Evolutionary conservation across 768 basidiomycete species (phyloP).

Genomic region (Suillus bovinus): DNA sequence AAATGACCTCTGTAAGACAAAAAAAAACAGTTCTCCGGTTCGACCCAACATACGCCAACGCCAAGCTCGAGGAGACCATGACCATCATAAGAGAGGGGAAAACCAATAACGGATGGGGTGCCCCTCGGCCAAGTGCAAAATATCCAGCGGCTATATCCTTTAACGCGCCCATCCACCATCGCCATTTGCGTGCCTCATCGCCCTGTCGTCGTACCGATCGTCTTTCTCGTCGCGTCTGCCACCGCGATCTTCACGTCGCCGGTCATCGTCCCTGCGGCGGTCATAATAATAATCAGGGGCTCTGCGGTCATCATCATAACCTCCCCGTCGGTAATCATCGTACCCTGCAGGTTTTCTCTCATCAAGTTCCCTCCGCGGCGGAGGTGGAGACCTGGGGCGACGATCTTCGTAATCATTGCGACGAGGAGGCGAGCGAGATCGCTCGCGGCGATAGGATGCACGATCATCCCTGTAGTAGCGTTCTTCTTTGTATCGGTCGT

Average conservation of each 20-base stretch:
- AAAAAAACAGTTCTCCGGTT: slow-evolving; percentile 39
- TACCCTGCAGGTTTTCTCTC: slow-evolving; percentile 90
- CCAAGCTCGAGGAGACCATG: slow-evolving; percentile 42
- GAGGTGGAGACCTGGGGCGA: slow-evolving; percentile 76
- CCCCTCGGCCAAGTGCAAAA: slow-evolving; percentile 31
- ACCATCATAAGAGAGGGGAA: slow-evolving; percentile 52
- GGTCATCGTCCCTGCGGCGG: slow-evolving; percentile 79
- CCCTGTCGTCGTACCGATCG: slow-evolving; percentile 76
- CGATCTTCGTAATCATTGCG: slow-evolving; percentile 73
- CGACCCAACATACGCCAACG: slow-evolving; percentile 38
- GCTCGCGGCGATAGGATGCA: slow-evolving; percentile 61
- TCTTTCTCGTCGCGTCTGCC: slow-evolving; percentile 84
- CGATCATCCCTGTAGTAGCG: slow-evolving; percentile 53
- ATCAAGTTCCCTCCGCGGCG: slow-evolving; percentile 77
- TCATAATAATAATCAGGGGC: slow-evolving; percentile 85
- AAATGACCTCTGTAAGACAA: slow-evolving; percentile 36
- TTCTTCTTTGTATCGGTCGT: slow-evolving; percentile 62
- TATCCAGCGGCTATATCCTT: slow-evolving; percentile 42
- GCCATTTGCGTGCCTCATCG: slow-evolving; percentile 72
- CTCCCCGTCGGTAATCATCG: slow-evolving; percentile 86
- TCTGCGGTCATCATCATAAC: slow-evolving; percentile 78
- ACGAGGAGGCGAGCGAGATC: slow-evolving; percentile 81
- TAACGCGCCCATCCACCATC: slow-evolving; percentile 78
- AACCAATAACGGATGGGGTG: slow-evolving; percentile 33
- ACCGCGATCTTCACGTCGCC: slow-evolving; percentile 62